Conservation (phyloP, 768 basidiomycete genomes). For the Trametes elegans region DNA sequence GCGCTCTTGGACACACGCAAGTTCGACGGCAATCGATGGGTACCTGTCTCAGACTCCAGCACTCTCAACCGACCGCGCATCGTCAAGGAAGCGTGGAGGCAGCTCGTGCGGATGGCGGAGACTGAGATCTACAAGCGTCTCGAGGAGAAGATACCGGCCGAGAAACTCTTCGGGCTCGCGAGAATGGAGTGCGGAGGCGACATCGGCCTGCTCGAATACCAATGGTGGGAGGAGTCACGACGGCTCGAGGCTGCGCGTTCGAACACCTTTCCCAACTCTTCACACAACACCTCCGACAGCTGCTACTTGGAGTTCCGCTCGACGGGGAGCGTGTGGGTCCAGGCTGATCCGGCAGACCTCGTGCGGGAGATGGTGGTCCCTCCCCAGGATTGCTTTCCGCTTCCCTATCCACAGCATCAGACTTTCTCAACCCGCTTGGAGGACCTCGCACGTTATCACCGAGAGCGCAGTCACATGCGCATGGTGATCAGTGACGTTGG, state of each 20-base stretch:
- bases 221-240: no score
- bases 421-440: not conserved
- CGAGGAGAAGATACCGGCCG: not conserved
- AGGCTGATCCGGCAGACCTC: no score
- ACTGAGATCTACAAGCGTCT: slow-evolving; percentile 2
- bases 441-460: no score
- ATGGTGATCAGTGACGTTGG: no score
- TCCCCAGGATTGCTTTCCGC: no score
- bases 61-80: not conserved
- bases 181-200: slow-evolving; percentile 5
- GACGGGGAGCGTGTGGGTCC: no score
- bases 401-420: not conserved
- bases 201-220: slow-evolving; percentile 1
- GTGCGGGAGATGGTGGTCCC: no score
- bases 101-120: slow-evolving; percentile 4
- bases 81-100: slow-evolving; percentile 20
- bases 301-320: no score
- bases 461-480: slow-evolving; percentile 12
- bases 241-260: not conserved
- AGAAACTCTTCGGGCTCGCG: not conserved
- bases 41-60: not conserved
- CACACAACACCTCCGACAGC: not conserved
- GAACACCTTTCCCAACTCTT: no score
- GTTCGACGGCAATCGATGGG: not conserved
- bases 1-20: slow-evolving; percentile 7